These are phyloP conservation scores for Malassezia dermatis DNA, from an alignment of 1,284 basidiomycete genomes.

Conservation along the genomic window DNA sequence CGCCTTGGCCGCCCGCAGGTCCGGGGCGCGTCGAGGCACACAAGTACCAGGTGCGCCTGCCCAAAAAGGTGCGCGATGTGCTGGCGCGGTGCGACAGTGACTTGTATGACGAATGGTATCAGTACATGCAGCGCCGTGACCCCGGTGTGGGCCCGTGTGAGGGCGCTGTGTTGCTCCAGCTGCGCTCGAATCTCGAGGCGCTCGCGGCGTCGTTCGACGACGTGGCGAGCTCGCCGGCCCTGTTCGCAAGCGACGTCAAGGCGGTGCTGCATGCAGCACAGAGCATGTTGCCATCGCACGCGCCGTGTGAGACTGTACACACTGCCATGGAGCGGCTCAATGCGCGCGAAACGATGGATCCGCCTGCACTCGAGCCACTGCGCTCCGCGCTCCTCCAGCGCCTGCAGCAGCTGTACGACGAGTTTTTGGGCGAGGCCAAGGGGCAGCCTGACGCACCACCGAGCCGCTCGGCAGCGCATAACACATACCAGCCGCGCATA, in stretches of 20 bases:
- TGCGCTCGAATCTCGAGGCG: constrained; percentile 12
- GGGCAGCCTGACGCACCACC: not conserved
- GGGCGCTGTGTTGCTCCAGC: constrained; percentile 11
- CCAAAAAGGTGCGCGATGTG: constrained; percentile 3
- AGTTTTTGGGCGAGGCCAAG: not conserved
- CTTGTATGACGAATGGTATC: constrained; percentile 6
- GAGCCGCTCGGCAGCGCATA: not conserved
- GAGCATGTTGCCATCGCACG: not conserved
- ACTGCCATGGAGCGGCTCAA: not conserved
- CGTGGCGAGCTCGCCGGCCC: constrained; percentile 1
- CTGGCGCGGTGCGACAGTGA: constrained; percentile 3
- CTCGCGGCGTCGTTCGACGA: not conserved
- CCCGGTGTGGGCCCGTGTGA: not conserved
- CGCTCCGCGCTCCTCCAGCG: not conserved
- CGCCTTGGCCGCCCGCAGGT: not conserved
- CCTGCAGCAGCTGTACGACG: constrained; percentile 15
- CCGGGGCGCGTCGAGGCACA: not conserved
- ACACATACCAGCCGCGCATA: constrained; percentile 4
- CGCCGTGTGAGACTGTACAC: not conserved
- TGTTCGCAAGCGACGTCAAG: constrained; percentile 9
- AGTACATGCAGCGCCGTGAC: not conserved
- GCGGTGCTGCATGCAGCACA: constrained; percentile 1
- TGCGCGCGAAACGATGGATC: not conserved
- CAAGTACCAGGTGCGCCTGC: not conserved
- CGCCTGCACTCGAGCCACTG: not conserved